Evolutionary conservation across 371 early-diverging fungal genomes (phyloP), one percentile per base, ranked within the genome.

Genomic region (Mortierella sp.): DNA sequence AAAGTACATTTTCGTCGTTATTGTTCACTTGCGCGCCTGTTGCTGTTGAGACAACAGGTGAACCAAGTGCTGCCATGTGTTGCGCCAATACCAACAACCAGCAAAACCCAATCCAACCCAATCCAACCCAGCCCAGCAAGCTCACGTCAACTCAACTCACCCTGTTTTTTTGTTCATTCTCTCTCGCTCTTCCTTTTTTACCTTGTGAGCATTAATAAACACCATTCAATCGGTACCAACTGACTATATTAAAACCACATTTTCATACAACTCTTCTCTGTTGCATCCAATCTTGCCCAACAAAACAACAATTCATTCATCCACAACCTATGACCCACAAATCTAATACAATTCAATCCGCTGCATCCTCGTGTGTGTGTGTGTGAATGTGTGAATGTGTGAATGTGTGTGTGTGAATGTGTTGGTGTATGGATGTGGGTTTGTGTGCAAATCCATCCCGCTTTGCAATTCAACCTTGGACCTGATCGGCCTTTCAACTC

Each of bases 21-120:
- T 65, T 42, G 42, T 65, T 38, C 63, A 63, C 28, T 57, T 21
- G 10, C 57, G 1, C 42, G 42, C 42, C 42, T 38, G 1, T 13
- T 50, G 16, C 16, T 50, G 50, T 50, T 50, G 50, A 31, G 31
- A 28, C 28, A 31, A 31, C 16, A 63, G 63, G 63, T 63, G 63
- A 63, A 34, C 63, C 28, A 63, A 63, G 55, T 24, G 5, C 21
- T 65, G 38, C 68, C 68, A 65, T 65, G 68, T 65, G 68, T 65
- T 65, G 68, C 68, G 42, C 68, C 68, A 38, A 65, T 65, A 38
- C 68, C 68, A 63, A 63, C 50, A 50, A 38, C 42, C 42, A 38
- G 5, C 50, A 50, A 47, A 50, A 50, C 50, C 14, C 50, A 50
- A 50, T 3, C 50, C 48, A 48, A 13, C 13, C 50, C 50, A 50